phyloP scores from a whole-genome alignment of 176 grass and related monocot genomes.

The Pontederia crassipes region DNA sequence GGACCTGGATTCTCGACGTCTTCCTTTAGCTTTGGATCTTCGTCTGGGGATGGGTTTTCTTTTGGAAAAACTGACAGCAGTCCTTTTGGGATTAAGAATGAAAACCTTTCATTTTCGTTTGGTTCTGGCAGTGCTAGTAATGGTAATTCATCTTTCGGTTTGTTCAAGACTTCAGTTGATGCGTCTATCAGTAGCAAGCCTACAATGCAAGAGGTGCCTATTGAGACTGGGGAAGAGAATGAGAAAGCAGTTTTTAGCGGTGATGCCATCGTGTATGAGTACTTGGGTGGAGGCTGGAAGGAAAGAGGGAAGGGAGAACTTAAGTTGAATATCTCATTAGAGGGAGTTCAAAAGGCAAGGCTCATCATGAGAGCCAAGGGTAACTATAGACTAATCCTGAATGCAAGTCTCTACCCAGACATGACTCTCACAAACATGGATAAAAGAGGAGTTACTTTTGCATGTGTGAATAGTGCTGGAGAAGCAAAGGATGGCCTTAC shows the following conservation, averaged over 20 bases:
- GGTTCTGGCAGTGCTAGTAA: constrained; percentile 33
- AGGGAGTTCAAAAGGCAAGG: constrained; percentile 48
- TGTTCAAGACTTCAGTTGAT: constrained; percentile 25
- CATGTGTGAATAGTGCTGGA: constrained; percentile 66
- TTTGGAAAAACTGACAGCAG: constrained; percentile 22
- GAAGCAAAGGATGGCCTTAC: constrained; percentile 43
- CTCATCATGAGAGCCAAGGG: constrained; percentile 91
- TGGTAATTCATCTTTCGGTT: constrained; percentile 19
- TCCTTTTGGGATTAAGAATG: constrained; percentile 37
- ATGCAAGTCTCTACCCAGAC: constrained; percentile 75
- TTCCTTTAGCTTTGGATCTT: constrained; percentile 68
- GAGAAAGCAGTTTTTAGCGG: constrained; percentile 59
- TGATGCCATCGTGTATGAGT: constrained; percentile 84
- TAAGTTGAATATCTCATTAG: constrained; percentile 59
- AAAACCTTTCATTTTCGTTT: constrained; percentile 44
- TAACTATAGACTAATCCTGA: constrained; percentile 71
- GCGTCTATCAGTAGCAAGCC: constrained; percentile 33
- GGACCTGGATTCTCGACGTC: constrained; percentile 82
- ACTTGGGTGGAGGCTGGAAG: constrained; percentile 82
- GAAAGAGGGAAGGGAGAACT: constrained; percentile 96
- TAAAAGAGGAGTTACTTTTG: constrained; percentile 86
- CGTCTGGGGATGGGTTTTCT: constrained; percentile 28
- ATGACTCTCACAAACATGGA: constrained; percentile 93
- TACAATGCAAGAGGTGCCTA: constrained; percentile 62
- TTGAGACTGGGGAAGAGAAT: constrained; percentile 96